These are phyloP conservation scores for Penicillium macrosclerotiorum DNA, from an alignment of 495 filamentous ascomycete species.

Conservation along the genomic window DNA sequence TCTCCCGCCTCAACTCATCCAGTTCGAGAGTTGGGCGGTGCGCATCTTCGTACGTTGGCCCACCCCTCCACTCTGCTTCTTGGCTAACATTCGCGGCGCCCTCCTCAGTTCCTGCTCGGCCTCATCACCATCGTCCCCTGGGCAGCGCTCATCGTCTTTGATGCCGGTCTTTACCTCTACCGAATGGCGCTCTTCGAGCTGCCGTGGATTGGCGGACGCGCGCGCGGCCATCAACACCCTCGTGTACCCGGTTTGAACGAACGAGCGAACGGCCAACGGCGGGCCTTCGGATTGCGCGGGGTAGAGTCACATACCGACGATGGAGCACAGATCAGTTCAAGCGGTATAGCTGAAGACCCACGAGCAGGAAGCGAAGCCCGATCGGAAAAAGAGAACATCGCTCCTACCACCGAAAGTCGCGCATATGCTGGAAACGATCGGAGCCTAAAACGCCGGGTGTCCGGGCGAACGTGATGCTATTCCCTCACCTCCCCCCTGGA, in stretches of 20 bases:
- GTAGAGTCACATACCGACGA: conserved; percentile 13
- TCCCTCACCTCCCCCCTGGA: no score
- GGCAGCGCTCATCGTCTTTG: conserved; percentile 63
- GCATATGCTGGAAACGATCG: conserved; percentile 10
- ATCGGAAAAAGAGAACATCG: conserved; percentile 17
- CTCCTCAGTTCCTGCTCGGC: conserved; percentile 59
- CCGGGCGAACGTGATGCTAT: conserved; percentile 9
- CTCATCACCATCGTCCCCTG: conserved; percentile 66
- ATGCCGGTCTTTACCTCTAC: conserved; percentile 62
- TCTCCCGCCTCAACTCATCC: conserved; percentile 53
- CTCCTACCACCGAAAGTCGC: neutral
- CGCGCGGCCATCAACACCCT: conserved; percentile 58
- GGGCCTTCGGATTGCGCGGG: conserved; percentile 47
- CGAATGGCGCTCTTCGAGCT: conserved; percentile 58
- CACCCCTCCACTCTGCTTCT: neutral
- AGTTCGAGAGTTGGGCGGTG: conserved; percentile 62
- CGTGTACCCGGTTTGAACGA: conserved; percentile 63
- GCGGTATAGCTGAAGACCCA: neutral
- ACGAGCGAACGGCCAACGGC: conserved; percentile 51
- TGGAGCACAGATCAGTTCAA: neutral
- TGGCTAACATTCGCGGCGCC: neutral
- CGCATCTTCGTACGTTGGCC: conserved; percentile 58
- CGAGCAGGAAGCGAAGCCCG: no score
- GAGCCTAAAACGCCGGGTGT: conserved; percentile 12
- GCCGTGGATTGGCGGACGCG: conserved; percentile 62